Evolutionary conservation across 768 basidiomycete species (phyloP).

Genomic region (Tremella yokohamensis): DNA sequence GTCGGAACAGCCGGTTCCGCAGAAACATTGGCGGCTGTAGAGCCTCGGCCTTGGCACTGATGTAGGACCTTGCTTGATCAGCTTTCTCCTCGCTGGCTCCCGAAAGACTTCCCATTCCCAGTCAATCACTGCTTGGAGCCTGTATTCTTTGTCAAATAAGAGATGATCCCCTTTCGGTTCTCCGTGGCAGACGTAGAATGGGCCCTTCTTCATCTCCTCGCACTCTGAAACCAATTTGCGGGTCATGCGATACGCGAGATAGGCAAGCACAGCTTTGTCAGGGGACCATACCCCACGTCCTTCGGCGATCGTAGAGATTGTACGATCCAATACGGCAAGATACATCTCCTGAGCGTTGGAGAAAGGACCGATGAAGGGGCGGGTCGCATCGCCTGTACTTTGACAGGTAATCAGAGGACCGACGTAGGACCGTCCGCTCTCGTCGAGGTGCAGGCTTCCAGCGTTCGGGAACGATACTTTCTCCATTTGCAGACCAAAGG

Average conservation of each 20-base stretch:
- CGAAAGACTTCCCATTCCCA: conserved; percentile 44
- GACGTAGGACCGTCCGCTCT: conserved; percentile 4
- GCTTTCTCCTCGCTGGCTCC: neutral
- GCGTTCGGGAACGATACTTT: conserved; percentile 7
- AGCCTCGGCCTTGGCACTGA: conserved; percentile 10
- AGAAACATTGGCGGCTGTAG: conserved; percentile 2
- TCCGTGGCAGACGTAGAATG: conserved; percentile 32
- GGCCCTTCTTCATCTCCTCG: conserved; percentile 10
- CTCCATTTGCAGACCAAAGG: neutral
- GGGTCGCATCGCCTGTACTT: neutral
- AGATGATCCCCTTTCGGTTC: conserved; percentile 43
- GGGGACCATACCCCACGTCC: neutral
- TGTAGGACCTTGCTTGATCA: conserved; percentile 2
- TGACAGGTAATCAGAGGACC: conserved; percentile 4
- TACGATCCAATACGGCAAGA: neutral
- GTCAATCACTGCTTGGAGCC: conserved; percentile 43
- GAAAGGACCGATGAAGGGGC: conserved; percentile 9
- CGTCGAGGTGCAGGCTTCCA: conserved; percentile 11
- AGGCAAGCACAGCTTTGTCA: neutral
- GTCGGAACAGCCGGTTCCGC: neutral
- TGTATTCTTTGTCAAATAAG: conserved; percentile 32
- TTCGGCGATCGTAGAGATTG: conserved; percentile 1
- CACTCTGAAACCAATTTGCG: conserved; percentile 10
- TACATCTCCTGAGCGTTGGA: neutral
- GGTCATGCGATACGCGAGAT: conserved; percentile 10